Conservation (phyloP, 1,139 yeast species). For the Yamadazyma atlantica region DNA sequence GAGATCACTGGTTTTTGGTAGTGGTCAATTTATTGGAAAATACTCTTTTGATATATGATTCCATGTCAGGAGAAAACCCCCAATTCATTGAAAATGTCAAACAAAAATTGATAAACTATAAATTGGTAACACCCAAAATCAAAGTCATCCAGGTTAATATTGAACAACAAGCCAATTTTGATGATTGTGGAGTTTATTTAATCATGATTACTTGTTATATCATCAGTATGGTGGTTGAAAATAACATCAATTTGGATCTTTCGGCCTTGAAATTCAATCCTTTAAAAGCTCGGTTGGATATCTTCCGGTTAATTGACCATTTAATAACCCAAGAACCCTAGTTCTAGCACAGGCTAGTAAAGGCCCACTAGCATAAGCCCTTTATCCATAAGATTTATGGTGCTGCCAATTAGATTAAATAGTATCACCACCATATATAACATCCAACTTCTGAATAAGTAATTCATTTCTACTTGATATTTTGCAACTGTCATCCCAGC, state of each 20-base stretch:
- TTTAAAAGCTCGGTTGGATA: conserved; percentile 28
- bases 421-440: conserved; percentile 1
- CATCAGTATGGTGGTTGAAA: conserved; percentile 23
- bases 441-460: background rate
- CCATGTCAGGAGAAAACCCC: conserved; percentile 31
- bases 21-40: conserved; percentile 32
- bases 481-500: background rate
- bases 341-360: too few relatives aligned
- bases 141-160: conserved; percentile 29
- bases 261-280: conserved; percentile 28
- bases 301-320: conserved; percentile 18
- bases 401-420: conserved; percentile 4
- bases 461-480: background rate
- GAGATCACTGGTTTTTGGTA: conserved; percentile 48
- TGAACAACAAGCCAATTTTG: conserved; percentile 45
- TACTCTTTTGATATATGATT: conserved; percentile 38
- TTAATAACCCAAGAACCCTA: too few relatives aligned
- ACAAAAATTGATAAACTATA: conserved; percentile 18
- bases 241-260: conserved; percentile 26
- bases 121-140: conserved; percentile 13
- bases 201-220: conserved; percentile 42
- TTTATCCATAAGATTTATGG: conserved; percentile 1
- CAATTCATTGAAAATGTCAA: conserved; percentile 23
- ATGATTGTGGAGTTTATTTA: conserved; percentile 47
- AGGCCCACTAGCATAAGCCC: background rate